Conservation (phyloP, 2,329 filamentous ascomycete species). For the Colletotrichum tabaci region DNA sequence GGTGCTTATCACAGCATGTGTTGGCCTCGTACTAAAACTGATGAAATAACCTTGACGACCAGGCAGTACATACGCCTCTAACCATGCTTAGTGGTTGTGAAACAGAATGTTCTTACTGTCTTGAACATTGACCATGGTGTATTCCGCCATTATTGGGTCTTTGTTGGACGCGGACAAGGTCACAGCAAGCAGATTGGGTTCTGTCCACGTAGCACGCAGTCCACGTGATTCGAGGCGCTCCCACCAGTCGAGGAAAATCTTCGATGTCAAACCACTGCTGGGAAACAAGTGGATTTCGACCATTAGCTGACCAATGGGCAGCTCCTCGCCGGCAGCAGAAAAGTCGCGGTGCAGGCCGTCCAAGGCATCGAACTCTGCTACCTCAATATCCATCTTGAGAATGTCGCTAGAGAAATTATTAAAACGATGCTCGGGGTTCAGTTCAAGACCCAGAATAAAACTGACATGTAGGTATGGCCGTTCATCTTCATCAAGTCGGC, state of each 20-base stretch:
- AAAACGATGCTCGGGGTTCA: too few species aligned
- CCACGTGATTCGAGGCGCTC: conserved; percentile 43
- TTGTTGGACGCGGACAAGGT: conserved; percentile 1
- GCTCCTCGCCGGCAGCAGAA: neutral
- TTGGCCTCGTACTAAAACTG: too few species aligned
- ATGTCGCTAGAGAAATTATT: conserved; percentile 2
- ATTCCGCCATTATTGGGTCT: neutral
- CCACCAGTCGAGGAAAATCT: conserved; percentile 43
- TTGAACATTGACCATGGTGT: neutral
- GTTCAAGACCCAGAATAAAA: too few species aligned
- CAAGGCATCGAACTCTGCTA: neutral
- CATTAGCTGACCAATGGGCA: conserved; percentile 43
- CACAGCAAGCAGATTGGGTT: conserved; percentile 45
- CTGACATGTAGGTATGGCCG: conserved; percentile 52
- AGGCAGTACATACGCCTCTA: too few species aligned
- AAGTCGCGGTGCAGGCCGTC: neutral
- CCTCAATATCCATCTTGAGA: conserved; percentile 50
- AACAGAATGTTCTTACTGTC: neutral
- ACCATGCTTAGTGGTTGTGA: too few species aligned
- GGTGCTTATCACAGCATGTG: too few species aligned
- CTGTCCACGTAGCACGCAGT: conserved; percentile 43
- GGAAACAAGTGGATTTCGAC: conserved; percentile 33
- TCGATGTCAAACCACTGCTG: conserved; percentile 3
- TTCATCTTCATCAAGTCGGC: conserved; percentile 54
- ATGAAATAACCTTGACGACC: too few species aligned